A percentile compares a stretch with the other conserved stretches of the same genome.
phyloP scores from a whole-genome alignment of 106 monocot genomes.

The Narthecium ossifragum region DNA sequence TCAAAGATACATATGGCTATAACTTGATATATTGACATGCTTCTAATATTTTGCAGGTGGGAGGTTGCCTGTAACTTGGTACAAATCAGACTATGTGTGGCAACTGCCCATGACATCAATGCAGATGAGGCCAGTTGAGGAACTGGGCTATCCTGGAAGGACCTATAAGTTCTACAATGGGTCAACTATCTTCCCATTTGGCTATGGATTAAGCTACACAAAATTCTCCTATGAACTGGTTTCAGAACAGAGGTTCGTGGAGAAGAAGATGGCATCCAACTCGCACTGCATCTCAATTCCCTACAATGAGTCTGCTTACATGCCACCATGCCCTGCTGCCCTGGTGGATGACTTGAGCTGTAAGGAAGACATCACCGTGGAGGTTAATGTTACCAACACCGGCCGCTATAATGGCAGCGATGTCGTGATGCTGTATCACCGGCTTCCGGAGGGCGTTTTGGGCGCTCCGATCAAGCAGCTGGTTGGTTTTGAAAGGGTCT shows the following conservation, averaged over 20 bases:
- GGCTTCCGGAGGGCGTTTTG: constrained; percentile 7
- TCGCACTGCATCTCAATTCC: constrained; percentile 14
- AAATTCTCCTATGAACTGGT: constrained; percentile 14
- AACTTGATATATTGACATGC: too few species aligned
- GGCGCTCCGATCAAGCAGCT: constrained; percentile 30
- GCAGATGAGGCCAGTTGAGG: constrained; percentile 17
- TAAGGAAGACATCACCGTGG: constrained; percentile 14
- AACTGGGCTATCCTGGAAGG: constrained; percentile 32
- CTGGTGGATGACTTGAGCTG: constrained; percentile 4
- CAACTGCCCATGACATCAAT: constrained; percentile 31
- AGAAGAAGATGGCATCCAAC: background rate
- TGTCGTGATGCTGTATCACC: constrained; percentile 23
- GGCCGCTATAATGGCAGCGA: constrained; percentile 20
- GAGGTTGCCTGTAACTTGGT: constrained; percentile 47
- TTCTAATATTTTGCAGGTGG: too few species aligned
- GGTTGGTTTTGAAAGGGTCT: constrained; percentile 27
- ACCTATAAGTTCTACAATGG: constrained; percentile 55
- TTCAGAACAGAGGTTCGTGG: background rate
- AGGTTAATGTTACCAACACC: constrained; percentile 23
- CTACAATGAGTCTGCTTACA: constrained; percentile 2
- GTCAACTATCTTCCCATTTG: constrained; percentile 23
- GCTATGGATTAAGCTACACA: constrained; percentile 46
- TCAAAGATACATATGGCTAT: too few species aligned
- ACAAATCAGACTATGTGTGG: constrained; percentile 2
- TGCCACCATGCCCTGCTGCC: constrained; percentile 18